These are phyloP conservation scores for Takashimella tepidaria DNA, from an alignment of 1,284 basidiomycete genomes.

Conservation along the genomic window DNA sequence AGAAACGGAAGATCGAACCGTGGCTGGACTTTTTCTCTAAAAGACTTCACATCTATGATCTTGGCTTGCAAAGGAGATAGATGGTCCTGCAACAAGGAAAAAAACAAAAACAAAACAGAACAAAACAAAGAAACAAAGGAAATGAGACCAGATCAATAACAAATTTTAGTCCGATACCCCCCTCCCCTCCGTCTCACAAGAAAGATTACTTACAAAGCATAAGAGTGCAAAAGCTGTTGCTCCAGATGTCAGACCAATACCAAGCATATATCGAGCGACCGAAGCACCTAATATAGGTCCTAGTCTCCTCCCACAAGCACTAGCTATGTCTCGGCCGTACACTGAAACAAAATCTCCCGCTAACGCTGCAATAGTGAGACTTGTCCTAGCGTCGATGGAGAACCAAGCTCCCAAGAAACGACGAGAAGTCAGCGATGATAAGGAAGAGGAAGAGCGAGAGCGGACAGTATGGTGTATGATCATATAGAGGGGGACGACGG, in stretches of 20 bases:
- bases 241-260: conserved; percentile 18
- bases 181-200: too few relatives aligned
- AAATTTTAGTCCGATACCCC: too few relatives aligned
- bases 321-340: conserved; percentile 20
- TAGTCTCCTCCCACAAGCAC: conserved; percentile 12
- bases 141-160: too few relatives aligned
- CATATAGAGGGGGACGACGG: neutral
- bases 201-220: conserved; percentile 33
- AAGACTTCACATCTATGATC: too few relatives aligned
- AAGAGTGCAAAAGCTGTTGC: conserved; percentile 20
- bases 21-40: too few relatives aligned
- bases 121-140: too few relatives aligned
- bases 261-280: conserved; percentile 12
- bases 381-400: conserved; percentile 12
- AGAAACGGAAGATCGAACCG: neutral
- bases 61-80: too few relatives aligned
- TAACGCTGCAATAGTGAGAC: conserved; percentile 22
- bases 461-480: neutral
- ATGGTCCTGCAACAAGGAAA: too few relatives aligned
- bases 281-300: conserved; percentile 23
- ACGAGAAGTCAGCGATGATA: neutral
- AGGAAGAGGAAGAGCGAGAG: neutral
- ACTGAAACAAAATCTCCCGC: conserved; percentile 25
- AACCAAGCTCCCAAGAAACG: neutral
- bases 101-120: too few relatives aligned